Conservation (phyloP, 2,329 filamentous ascomycete genomes). For the Trichoderma sp. region DNA sequence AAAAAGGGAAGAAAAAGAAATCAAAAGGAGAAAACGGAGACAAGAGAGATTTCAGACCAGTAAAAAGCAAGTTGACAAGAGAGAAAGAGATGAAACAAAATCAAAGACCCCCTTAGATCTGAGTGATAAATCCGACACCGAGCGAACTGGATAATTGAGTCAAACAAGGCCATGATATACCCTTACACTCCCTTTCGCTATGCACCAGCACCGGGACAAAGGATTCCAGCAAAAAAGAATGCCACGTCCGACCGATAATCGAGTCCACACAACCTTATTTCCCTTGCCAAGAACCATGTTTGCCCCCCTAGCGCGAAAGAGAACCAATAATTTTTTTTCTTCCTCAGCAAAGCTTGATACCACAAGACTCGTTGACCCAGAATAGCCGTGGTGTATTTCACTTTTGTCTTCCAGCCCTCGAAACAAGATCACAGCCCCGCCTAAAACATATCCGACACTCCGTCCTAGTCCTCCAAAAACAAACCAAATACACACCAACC, state of each 20-base stretch:
- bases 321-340: conserved; percentile 20
- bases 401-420: conserved; percentile 43
- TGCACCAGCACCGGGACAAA: conserved; percentile 42
- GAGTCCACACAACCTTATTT: conserved; percentile 23
- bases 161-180: conserved; percentile 41
- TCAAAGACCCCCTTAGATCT: conserved; percentile 16
- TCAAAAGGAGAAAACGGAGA: conserved; percentile 22
- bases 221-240: conserved; percentile 42
- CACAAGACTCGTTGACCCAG: conserved; percentile 35
- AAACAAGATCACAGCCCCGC: conserved; percentile 37
- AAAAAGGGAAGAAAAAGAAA: background rate
- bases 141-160: conserved; percentile 33
- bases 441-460: conserved; percentile 41
- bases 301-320: conserved; percentile 22
- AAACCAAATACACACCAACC: conserved; percentile 39
- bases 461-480: conserved; percentile 31
- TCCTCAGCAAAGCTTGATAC: conserved; percentile 33
- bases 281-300: conserved; percentile 23
- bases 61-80: conserved; percentile 21
- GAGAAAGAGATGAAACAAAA: conserved; percentile 21
- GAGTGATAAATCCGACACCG: conserved; percentile 25
- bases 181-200: conserved; percentile 45
- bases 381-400: conserved; percentile 39
- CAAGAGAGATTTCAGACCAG: conserved; percentile 24
- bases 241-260: conserved; percentile 29